Percentiles rank a stretch among this genome's conserved stretches.
phyloP scores from a whole-genome alignment of 1,284 basidiomycete genomes.

The Coniferiporia weirii region DNA sequence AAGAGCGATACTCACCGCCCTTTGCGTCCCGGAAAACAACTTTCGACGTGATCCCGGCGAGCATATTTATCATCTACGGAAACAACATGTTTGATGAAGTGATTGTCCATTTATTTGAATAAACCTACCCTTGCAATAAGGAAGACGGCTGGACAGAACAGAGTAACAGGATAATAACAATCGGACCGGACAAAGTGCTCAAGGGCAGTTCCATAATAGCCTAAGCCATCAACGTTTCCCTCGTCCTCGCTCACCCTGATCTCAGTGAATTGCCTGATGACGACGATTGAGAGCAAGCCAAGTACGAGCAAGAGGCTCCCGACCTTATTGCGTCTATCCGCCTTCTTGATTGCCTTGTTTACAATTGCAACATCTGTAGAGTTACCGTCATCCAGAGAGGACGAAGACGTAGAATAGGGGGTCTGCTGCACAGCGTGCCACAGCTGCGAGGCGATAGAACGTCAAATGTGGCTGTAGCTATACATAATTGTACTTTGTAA shows the following conservation, averaged over 20 bases:
- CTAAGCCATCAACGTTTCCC: background rate
- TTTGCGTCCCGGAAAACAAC: background rate
- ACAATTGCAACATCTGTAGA: background rate
- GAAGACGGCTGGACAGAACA: background rate
- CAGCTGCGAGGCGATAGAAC: background rate
- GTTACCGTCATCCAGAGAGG: background rate
- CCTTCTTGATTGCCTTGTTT: background rate
- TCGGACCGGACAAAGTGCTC: background rate
- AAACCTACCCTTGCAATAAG: conserved; percentile 1
- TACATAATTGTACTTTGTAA: background rate
- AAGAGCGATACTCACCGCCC: conserved; percentile 1
- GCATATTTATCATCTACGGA: background rate
- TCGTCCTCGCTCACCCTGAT: background rate
- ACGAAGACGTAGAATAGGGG: background rate
- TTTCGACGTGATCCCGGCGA: background rate
- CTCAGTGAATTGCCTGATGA: background rate
- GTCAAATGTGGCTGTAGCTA: background rate
- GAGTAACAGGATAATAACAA: background rate
- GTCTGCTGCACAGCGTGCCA: conserved; percentile 9
- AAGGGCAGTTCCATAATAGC: background rate
- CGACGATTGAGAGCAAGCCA: background rate
- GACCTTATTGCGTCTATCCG: background rate
- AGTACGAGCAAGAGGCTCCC: background rate
- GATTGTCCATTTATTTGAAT: background rate
- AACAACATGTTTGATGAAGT: background rate